A percentile compares a stretch with the other conserved stretches of the same genome.
These are phyloP conservation scores for Strigomonas galati DNA, from an alignment of 208 protist species.

Conservation along the genomic window DNA sequence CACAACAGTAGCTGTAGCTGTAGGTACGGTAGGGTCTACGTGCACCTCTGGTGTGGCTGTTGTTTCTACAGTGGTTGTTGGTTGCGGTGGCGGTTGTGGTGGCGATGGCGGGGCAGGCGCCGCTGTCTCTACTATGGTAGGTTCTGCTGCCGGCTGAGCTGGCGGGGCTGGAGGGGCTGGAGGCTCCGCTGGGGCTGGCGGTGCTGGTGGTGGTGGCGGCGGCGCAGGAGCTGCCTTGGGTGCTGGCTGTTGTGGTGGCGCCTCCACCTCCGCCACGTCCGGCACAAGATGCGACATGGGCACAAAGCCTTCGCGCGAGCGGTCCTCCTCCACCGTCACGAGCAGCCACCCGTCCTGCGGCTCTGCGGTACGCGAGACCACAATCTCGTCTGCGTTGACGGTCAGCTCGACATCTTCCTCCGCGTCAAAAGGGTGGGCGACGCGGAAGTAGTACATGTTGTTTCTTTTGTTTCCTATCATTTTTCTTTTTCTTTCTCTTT, in stretches of 20 bases:
- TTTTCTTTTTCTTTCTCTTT: slow-evolving; percentile 3
- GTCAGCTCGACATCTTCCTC: slow-evolving; percentile 18
- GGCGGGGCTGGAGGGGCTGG: not conserved
- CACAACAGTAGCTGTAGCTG: not conserved
- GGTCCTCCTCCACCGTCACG: slow-evolving; percentile 10
- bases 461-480: not conserved
- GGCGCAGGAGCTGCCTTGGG: not conserved
- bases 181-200: not conserved
- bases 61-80: too few relatives aligned
- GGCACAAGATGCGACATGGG: slow-evolving; percentile 14
- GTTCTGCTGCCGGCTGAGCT: not conserved
- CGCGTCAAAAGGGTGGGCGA: slow-evolving; percentile 9
- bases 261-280: slow-evolving; percentile 1
- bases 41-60: too few relatives aligned
- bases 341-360: slow-evolving; percentile 20
- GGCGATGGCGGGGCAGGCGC: too few relatives aligned
- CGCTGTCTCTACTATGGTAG: too few relatives aligned
- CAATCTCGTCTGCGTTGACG: slow-evolving; percentile 9
- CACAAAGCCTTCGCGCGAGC: slow-evolving; percentile 13
- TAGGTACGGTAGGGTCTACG: not conserved
- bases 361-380: not conserved
- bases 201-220: too few relatives aligned
- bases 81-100: not conserved
- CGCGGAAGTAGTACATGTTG: not conserved
- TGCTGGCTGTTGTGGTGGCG: not conserved